Percentiles rank a stretch among this genome's conserved stretches.
Conservation (phyloP, 106 monocot genomes). For the Apostasia shenzhenica region DNA sequence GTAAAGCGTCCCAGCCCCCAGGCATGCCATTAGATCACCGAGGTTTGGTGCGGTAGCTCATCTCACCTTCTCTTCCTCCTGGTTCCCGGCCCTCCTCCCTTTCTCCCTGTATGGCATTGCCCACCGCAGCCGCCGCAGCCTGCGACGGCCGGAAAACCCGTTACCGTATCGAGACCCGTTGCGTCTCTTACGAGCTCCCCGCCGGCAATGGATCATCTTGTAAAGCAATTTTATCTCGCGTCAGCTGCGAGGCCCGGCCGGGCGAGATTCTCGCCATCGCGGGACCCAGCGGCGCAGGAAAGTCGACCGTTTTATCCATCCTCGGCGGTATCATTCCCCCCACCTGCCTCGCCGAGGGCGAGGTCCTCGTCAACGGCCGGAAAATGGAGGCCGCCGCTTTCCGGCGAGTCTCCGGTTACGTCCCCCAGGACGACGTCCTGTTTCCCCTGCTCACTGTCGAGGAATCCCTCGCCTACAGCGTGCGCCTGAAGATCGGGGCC, state of each 20-base stretch:
- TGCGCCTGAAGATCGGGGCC: constrained; percentile 36
- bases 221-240: constrained; percentile 27
- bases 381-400: constrained; percentile 36
- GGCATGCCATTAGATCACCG: too few species aligned
- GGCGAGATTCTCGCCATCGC: constrained; percentile 77
- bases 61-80: neutral
- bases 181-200: constrained; percentile 36
- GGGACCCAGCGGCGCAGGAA: constrained; percentile 91
- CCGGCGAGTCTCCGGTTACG: constrained; percentile 71
- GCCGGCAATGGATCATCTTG: neutral
- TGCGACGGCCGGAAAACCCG: constrained; percentile 8
- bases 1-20: too few species aligned
- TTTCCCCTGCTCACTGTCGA: constrained; percentile 79
- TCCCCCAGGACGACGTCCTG: constrained; percentile 81
- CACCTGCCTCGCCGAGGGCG: constrained; percentile 16
- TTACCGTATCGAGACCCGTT: constrained; percentile 57
- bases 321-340: constrained; percentile 53
- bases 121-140: neutral
- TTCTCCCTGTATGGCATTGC: constrained; percentile 11
- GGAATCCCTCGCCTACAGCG: constrained; percentile 80
- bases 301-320: constrained; percentile 69
- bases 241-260: constrained; percentile 64
- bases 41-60: neutral
- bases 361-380: constrained; percentile 52
- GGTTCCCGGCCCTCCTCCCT: neutral